A percentile compares a stretch with the other conserved stretches of the same genome.
phyloP scores from a whole-genome alignment of 352 stramenopile genomes.

The Phytopythium kandeliae region DNA sequence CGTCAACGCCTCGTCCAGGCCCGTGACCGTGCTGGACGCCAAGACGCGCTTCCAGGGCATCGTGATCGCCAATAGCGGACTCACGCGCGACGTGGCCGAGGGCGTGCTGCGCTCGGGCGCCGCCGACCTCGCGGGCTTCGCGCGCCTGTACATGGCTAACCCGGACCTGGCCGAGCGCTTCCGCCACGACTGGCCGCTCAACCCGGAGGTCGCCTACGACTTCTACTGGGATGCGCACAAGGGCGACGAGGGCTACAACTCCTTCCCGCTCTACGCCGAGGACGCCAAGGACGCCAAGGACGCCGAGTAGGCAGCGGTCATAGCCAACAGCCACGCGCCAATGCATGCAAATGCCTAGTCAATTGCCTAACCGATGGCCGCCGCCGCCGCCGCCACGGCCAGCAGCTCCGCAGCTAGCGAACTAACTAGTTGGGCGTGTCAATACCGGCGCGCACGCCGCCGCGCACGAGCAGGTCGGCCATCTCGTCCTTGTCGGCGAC shows the following conservation, averaged over 20 bases:
- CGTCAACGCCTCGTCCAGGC: constrained; percentile 18
- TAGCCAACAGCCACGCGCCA: too few species aligned
- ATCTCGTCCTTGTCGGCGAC: too few species aligned
- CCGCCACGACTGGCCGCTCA: constrained; percentile 1
- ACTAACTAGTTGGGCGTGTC: too few species aligned
- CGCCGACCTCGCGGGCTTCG: constrained; percentile 24
- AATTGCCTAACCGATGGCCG: too few species aligned
- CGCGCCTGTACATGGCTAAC: constrained; percentile 25
- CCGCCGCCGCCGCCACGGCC: too few species aligned
- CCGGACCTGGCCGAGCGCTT: constrained; percentile 19
- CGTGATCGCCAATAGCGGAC: constrained; percentile 22
- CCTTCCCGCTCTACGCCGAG: neutral
- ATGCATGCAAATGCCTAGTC: too few species aligned
- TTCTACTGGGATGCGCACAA: constrained; percentile 9
- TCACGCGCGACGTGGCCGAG: constrained; percentile 30
- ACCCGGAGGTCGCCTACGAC: neutral
- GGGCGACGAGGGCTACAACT: neutral
- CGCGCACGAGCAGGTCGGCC: too few species aligned
- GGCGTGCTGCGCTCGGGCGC: constrained; percentile 23
- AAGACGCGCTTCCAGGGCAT: constrained; percentile 22
- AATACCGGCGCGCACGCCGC: too few species aligned
- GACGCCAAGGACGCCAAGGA: too few species aligned
- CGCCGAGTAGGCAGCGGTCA: too few species aligned
- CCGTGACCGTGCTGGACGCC: constrained; percentile 20
- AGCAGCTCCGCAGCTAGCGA: too few species aligned